Percentiles rank a stretch among this genome's conserved stretches.
phyloP scores from a whole-genome alignment of 2,329 filamentous ascomycete genomes.

The Plenodomus lindquistii region DNA sequence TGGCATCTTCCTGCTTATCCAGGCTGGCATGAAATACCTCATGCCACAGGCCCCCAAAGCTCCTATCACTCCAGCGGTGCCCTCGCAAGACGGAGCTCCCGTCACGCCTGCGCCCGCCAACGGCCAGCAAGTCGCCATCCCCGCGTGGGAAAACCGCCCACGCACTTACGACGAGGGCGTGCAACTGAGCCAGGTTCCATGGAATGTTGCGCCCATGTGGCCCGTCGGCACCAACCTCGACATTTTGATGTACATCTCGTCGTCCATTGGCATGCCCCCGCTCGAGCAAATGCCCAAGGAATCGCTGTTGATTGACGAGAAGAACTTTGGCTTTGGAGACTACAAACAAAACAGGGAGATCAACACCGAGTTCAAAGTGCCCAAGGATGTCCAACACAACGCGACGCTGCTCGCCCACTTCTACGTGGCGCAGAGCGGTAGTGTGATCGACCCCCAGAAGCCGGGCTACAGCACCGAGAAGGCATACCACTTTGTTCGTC shows the following conservation, averaged over 20 bases:
- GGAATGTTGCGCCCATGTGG: slow-evolving; percentile 85
- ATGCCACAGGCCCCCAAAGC: slow-evolving; percentile 44
- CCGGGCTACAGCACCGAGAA: slow-evolving; percentile 72
- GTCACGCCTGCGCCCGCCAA: slow-evolving; percentile 18
- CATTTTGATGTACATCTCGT: slow-evolving; percentile 81
- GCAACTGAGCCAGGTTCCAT: slow-evolving; percentile 66
- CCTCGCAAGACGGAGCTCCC: slow-evolving; percentile 23
- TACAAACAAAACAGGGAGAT: slow-evolving; percentile 77
- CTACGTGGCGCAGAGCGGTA: slow-evolving; percentile 78
- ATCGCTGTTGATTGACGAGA: slow-evolving; percentile 77
- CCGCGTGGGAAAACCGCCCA: slow-evolving; percentile 43
- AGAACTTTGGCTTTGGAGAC: slow-evolving; percentile 76
- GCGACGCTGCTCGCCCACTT: slow-evolving; percentile 95
- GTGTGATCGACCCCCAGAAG: slow-evolving; percentile 73
- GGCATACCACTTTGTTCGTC: slow-evolving; percentile 82
- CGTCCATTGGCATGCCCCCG: slow-evolving; percentile 69
- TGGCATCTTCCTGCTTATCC: slow-evolving; percentile 62
- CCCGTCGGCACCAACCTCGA: slow-evolving; percentile 76
- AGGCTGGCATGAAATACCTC: slow-evolving; percentile 61
- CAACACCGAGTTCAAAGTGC: slow-evolving; percentile 77
- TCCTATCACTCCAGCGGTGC: slow-evolving; percentile 11
- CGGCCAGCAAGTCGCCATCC: slow-evolving; percentile 38
- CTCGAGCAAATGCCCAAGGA: slow-evolving; percentile 68
- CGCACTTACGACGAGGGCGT: slow-evolving; percentile 55
- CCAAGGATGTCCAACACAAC: slow-evolving; percentile 81